These are phyloP conservation scores for Macrophomina pseudophaseolina DNA, from an alignment of 2,329 filamentous ascomycete species.

Conservation along the genomic window DNA sequence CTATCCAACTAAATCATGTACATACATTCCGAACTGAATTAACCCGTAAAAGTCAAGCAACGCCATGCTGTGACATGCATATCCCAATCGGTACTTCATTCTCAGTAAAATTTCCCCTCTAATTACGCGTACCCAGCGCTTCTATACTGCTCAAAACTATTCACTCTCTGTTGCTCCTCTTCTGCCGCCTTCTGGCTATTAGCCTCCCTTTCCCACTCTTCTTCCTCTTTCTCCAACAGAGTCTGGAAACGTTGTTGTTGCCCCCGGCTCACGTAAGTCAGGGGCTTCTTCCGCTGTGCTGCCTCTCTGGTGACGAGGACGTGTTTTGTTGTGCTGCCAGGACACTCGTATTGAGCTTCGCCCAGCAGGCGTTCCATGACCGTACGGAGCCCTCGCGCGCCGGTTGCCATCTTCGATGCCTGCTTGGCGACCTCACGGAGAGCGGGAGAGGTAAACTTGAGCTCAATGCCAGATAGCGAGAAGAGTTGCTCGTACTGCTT, in stretches of 20 bases:
- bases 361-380: slow-evolving; percentile 55
- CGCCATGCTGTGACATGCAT: too few relatives aligned
- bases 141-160: slow-evolving; percentile 21
- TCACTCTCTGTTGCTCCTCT: slow-evolving; percentile 7
- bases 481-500: slow-evolving; percentile 91
- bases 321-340: slow-evolving; percentile 52
- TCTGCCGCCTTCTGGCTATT: slow-evolving; percentile 2
- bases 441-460: slow-evolving; percentile 82
- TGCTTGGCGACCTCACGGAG: slow-evolving; percentile 81
- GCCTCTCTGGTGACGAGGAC: slow-evolving; percentile 54
- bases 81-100: too few relatives aligned
- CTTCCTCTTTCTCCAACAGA: slow-evolving; percentile 51
- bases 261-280: slow-evolving; percentile 51
- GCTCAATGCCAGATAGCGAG: slow-evolving; percentile 73
- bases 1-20: too few relatives aligned
- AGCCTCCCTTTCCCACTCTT: slow-evolving; percentile 50
- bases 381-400: slow-evolving; percentile 57
- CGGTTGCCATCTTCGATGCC: slow-evolving; percentile 72
- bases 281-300: slow-evolving; percentile 47
- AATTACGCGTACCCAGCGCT: slow-evolving; percentile 13
- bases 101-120: background rate
- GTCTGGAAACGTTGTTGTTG: slow-evolving; percentile 47
- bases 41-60: too few relatives aligned
- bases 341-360: slow-evolving; percentile 55
- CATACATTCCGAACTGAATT: too few relatives aligned